Percentiles rank a stretch among this genome's conserved stretches.
phyloP scores from a whole-genome alignment of 2,329 filamentous ascomycete species.

The Neopestalotiopsis rosae region DNA sequence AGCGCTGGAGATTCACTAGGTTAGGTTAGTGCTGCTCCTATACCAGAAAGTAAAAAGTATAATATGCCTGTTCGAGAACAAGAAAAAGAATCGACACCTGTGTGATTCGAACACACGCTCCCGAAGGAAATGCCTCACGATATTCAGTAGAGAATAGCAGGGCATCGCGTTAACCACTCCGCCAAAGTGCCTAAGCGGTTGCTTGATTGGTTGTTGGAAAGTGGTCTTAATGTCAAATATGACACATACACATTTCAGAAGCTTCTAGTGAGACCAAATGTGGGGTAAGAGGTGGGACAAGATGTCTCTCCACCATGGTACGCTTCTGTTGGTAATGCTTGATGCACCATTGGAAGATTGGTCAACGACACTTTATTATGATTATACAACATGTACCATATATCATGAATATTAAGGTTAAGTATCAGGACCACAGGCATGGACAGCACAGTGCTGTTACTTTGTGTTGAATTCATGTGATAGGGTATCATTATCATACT shows the following conservation, averaged over 20 bases:
- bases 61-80: no score
- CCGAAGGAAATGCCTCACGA: slow-evolving; percentile 41
- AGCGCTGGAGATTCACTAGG: no score
- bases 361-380: no score
- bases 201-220: slow-evolving; percentile 6
- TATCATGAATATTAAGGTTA: no score
- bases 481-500: no score
- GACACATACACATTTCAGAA: background rate
- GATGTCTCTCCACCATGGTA: background rate
- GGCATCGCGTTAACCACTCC: slow-evolving; percentile 17
- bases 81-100: slow-evolving; percentile 37
- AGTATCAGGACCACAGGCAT: no score
- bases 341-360: no score
- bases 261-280: background rate
- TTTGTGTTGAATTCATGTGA: no score
- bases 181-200: slow-evolving; percentile 9
- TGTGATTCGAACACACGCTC: slow-evolving; percentile 48
- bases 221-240: background rate
- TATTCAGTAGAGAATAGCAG: slow-evolving; percentile 1
- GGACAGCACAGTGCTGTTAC: no score
- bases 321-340: no score
- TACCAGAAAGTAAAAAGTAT: background rate
- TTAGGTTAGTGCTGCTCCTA: no score
- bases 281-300: background rate
- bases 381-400: no score